Evolutionary conservation across 495 filamentous ascomycete species (phyloP), one percentile per base, ranked within the genome.

Genomic region (Hamigera avellanea): DNA sequence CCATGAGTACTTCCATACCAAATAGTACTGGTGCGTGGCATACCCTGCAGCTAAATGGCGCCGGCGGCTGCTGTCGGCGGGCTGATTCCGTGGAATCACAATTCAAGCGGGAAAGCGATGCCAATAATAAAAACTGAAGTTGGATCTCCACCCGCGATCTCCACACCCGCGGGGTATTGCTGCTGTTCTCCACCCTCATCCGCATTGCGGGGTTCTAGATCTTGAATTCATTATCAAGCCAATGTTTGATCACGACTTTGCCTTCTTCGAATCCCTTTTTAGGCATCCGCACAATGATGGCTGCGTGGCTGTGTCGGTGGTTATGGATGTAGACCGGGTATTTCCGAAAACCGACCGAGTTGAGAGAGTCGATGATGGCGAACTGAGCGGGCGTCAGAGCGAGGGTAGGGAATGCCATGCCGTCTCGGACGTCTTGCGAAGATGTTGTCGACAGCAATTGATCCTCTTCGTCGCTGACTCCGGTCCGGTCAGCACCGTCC

Each of bases 241-340:
- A 98, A 60, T 98, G 89, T 44, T 67, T 66, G 32, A 89, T 60
- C 19, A 95, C 86, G 18, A 83, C 54, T 49, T 70, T 73, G 2
- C 89, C 91, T 58, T 95, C 88, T 3, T 65, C 61, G 44, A 83
- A 91, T 6, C 51, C 62, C 37, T 64, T 51, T 52, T 73, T 75
- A 13, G 75, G 63, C 41, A 52, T 69, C 36, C 91, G 69, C 19
- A 89, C 75, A 48, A 98, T 81, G 35, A 98, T 93, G 1, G 89
- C 89, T 0, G 89, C 91, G 54, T 98, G 91, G 32, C 69, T 81
- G 49, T 94, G 87, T 19, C 66, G 53, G 28, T 72, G 70, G 2
- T 86, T 78, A 32, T 93, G 85, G 27, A 98, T 95, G 59, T 82
- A 78, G 3, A 94, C 83, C 0, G 76, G 78, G 57, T 83, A 89